Base-by-base conservation (phyloP, 2,329 filamentous ascomycete species). In the Fusarium domesticum region DNA sequence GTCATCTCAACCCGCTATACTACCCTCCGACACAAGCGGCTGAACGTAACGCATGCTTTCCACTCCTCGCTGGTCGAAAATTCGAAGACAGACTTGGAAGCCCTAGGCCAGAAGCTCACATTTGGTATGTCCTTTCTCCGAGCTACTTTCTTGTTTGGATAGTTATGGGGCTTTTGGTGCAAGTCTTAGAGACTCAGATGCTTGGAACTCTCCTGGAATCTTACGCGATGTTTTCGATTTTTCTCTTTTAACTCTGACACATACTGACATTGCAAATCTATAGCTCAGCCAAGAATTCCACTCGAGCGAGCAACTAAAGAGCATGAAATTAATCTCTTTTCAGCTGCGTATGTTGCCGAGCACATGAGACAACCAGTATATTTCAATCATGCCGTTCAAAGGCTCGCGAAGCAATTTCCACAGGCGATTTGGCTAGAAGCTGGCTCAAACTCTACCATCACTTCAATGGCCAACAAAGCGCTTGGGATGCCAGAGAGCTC, bases 1-100 rank as follows among this genome's bases (percentile, higher is more conserved):
- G 11, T 7, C 66, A 3, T 53, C 70, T 0, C 37, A n/a, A n/a
- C n/a, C n/a, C n/a, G n/a, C n/a, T n/a, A 8, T 28, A 12, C 23
- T 4, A 28, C 7, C 23, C 7, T 28, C n/a, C n/a, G 23, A 12
- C 23, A 28, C 23, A 75, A 73, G 52, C 52, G 54, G 4, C 65
- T 78, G 0, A 62, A 69, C 11, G 70, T 74, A 1, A 71, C 72
- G 0, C 66, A 77, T 43, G 73, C 70, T 0, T 77, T 75, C 51
- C 75, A 77, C 50, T 76, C 68, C 0, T 37, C 42, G 0, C 57
- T 77, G 0, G 67, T 71, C 0, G 70, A 75, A n/a, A n/a, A n/a
- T n/a, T n/a, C n/a, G n/a, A n/a, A n/a, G n/a, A n/a, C n/a, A n/a
- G n/a, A n/a, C n/a, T n/a, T n/a, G n/a, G n/a, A n/a, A n/a, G n/a